Conservation (phyloP, 768 basidiomycete species). For the Trametes cingulata region DNA sequence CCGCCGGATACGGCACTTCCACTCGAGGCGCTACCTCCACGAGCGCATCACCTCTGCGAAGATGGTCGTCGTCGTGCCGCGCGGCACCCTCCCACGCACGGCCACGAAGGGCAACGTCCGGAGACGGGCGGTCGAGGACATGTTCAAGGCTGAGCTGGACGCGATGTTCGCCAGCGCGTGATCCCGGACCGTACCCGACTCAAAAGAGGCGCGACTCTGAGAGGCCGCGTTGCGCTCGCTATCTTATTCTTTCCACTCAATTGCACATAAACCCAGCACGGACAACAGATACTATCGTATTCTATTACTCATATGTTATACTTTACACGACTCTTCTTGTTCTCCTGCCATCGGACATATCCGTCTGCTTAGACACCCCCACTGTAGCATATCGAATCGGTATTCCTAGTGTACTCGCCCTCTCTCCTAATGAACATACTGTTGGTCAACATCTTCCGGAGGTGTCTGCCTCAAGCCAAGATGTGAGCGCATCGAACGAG, state of each 20-base stretch:
- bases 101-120: slow-evolving; percentile 78
- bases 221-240: background rate
- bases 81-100: slow-evolving; percentile 65
- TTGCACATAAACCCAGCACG: no score
- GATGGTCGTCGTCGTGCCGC: slow-evolving; percentile 66
- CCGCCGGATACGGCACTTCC: slow-evolving; percentile 65
- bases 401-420: background rate
- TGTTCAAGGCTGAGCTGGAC: slow-evolving; percentile 57
- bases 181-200: background rate
- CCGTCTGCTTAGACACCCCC: background rate
- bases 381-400: background rate
- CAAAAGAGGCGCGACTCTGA: slow-evolving; percentile 1
- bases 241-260: background rate
- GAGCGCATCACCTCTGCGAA: slow-evolving; percentile 65
- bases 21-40: slow-evolving; percentile 68
- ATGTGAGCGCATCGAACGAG: no score
- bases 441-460: no score
- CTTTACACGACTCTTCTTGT: background rate
- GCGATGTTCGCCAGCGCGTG: slow-evolving; percentile 42
- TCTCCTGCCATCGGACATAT: background rate
- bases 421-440: no score
- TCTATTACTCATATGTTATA: background rate
- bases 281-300: no score
- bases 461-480: no score
- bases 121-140: slow-evolving; percentile 68